phyloP scores from a whole-genome alignment of 805 yeast species.

The Wilhelminamyces savonicus region DNA sequence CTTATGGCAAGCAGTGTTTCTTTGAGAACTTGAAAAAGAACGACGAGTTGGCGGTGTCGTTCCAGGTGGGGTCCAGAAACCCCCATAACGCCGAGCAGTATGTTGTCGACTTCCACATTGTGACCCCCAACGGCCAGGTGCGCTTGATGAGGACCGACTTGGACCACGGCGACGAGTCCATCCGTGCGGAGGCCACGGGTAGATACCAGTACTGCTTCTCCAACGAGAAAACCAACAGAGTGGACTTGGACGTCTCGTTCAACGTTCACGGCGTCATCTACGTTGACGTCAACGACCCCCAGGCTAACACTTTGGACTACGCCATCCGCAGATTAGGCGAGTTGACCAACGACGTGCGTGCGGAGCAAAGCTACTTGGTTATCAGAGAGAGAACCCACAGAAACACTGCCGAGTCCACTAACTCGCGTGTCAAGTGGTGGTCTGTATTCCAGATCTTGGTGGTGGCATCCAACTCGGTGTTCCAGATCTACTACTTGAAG shows the following conservation, averaged over 20 bases:
- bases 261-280: slow-evolving; percentile 91
- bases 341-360: slow-evolving; percentile 78
- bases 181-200: slow-evolving; percentile 63
- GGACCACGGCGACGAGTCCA: slow-evolving; percentile 75
- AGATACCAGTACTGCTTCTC: slow-evolving; percentile 86
- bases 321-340: slow-evolving; percentile 73
- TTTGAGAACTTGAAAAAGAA: slow-evolving; percentile 74
- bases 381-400: slow-evolving; percentile 97
- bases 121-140: slow-evolving; percentile 40
- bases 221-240: slow-evolving; percentile 67
- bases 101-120: slow-evolving; percentile 53
- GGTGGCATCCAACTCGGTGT: slow-evolving; percentile 78
- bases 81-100: slow-evolving; percentile 62
- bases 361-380: slow-evolving; percentile 88
- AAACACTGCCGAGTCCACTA: slow-evolving; percentile 97
- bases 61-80: slow-evolving; percentile 91
- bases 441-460: slow-evolving; percentile 84
- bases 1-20: slow-evolving; percentile 84
- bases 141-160: slow-evolving; percentile 45
- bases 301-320: slow-evolving; percentile 73
- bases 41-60: slow-evolving; percentile 82
- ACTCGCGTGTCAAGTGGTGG: slow-evolving; percentile 98
- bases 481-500: slow-evolving; percentile 90
- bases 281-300: slow-evolving; percentile 71
- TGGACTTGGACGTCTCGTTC: slow-evolving; percentile 87